Conservation (phyloP, 768 basidiomycete genomes). For the Podaxis sp. region DNA sequence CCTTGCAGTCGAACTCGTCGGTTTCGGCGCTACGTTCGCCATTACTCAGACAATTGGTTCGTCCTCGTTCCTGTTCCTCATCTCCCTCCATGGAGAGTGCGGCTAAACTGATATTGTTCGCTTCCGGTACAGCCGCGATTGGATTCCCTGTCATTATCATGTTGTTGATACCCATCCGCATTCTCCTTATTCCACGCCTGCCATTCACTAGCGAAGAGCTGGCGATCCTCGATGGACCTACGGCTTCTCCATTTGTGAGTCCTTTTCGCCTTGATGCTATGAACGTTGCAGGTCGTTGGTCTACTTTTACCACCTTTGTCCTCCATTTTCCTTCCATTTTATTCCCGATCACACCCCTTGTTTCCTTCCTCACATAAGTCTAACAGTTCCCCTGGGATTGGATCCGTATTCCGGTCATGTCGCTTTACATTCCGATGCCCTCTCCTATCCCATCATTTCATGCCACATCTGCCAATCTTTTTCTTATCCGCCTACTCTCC, state of each 20-base stretch:
- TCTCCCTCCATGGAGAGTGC: conserved; percentile 13
- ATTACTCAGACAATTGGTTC: conserved; percentile 87
- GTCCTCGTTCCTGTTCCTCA: conserved; percentile 17
- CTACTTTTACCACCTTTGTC: background rate
- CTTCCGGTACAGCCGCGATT: conserved; percentile 63
- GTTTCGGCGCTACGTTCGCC: conserved; percentile 87
- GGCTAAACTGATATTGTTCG: conserved; percentile 10
- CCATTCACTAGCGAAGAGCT: conserved; percentile 80
- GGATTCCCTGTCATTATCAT: conserved; percentile 90
- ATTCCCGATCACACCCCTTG: background rate
- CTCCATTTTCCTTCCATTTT: background rate
- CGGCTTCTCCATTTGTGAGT: conserved; percentile 85
- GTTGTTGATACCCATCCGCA: conserved; percentile 75
- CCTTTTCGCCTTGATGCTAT: conserved; percentile 41
- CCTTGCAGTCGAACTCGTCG: conserved; percentile 70
- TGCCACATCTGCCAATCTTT: background rate
- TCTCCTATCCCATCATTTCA: background rate
- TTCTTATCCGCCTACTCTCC: background rate
- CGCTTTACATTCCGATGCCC: conserved; percentile 1
- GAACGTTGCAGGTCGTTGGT: background rate
- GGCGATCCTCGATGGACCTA: conserved; percentile 83
- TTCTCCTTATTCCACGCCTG: conserved; percentile 67
- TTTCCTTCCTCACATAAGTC: background rate
- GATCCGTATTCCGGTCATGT: background rate
- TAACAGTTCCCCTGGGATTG: background rate